Conservation (phyloP, 2,329 filamentous ascomycete species). For the Penicillium sp. region DNA sequence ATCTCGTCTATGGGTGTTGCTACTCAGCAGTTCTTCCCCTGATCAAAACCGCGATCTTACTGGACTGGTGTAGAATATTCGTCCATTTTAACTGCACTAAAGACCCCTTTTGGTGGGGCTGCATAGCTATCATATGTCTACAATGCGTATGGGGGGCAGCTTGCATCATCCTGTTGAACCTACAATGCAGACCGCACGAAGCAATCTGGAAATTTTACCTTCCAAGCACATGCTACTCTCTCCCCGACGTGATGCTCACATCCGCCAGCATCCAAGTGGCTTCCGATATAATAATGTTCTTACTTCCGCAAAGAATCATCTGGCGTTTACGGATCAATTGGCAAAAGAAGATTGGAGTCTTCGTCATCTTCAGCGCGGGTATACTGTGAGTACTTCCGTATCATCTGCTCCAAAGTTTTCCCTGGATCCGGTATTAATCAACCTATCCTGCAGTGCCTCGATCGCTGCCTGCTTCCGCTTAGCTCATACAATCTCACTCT, state of each 20-base stretch:
- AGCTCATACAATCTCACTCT: constrained; percentile 14
- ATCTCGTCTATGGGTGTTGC: constrained; percentile 36
- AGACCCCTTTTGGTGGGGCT: constrained; percentile 39
- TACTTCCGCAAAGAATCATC: constrained; percentile 38
- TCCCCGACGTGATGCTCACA: constrained; percentile 27
- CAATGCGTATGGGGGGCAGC: constrained; percentile 32
- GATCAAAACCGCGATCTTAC: constrained; percentile 44
- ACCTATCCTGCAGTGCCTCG: constrained; percentile 36
- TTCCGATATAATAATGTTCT: constrained; percentile 34
- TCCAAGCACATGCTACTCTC: constrained; percentile 32
- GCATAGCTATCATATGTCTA: constrained; percentile 28
- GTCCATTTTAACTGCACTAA: constrained; percentile 25
- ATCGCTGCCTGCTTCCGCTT: constrained; percentile 43
- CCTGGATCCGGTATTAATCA: neutral
- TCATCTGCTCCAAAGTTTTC: neutral
- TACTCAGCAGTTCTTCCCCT: constrained; percentile 41
- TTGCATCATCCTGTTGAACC: constrained; percentile 34
- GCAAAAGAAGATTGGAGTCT: constrained; percentile 33
- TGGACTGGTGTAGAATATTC: constrained; percentile 47
- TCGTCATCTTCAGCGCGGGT: constrained; percentile 34
- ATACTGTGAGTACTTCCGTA: constrained; percentile 26
- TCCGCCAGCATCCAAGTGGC: constrained; percentile 35
- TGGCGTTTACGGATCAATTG: constrained; percentile 33
- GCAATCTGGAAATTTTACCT: constrained; percentile 37
- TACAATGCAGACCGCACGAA: constrained; percentile 35